Percentiles rank a stretch among this genome's conserved stretches.
Evolutionary conservation across 2,329 filamentous ascomycete species (phyloP).

Genomic region (Lecanicillium sp.): DNA sequence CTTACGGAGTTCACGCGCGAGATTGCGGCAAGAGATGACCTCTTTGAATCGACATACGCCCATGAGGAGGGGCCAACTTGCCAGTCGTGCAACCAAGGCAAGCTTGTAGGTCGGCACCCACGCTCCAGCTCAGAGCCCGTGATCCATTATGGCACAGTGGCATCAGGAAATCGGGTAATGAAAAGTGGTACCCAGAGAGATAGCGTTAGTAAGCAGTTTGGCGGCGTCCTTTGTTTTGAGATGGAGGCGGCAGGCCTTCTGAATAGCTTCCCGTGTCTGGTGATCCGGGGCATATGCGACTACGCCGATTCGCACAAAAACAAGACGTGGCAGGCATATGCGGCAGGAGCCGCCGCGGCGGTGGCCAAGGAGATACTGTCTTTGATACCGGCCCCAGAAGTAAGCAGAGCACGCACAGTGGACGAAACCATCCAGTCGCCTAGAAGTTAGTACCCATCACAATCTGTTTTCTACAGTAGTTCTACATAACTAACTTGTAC

Average conservation of each 20-base stretch:
- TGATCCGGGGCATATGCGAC: constrained; percentile 27
- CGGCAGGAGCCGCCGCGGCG: constrained; percentile 22
- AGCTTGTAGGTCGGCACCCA: neutral
- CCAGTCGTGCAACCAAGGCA: neutral
- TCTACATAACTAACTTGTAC: no score
- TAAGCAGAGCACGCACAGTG: neutral
- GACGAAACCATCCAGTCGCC: no score
- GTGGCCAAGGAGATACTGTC: constrained; percentile 13
- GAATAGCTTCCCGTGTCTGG: constrained; percentile 18
- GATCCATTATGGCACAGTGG: constrained; percentile 1
- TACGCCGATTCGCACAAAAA: constrained; percentile 31
- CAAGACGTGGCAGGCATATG: constrained; percentile 25
- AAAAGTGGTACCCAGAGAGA: constrained; percentile 2
- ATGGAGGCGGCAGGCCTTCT: constrained; percentile 19
- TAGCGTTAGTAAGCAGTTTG: constrained; percentile 11
- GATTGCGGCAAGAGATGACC: neutral
- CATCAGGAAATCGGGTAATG: constrained; percentile 1
- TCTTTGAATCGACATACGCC: neutral
- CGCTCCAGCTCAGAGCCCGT: neutral
- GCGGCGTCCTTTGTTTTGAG: constrained; percentile 13
- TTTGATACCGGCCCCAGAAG: neutral
- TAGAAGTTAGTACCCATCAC: no score
- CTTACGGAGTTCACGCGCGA: neutral
- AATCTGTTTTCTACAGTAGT: no score
- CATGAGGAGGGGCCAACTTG: neutral